phyloP scores from a whole-genome alignment of 208 protist genomes.

The Crithidia sp. region DNA sequence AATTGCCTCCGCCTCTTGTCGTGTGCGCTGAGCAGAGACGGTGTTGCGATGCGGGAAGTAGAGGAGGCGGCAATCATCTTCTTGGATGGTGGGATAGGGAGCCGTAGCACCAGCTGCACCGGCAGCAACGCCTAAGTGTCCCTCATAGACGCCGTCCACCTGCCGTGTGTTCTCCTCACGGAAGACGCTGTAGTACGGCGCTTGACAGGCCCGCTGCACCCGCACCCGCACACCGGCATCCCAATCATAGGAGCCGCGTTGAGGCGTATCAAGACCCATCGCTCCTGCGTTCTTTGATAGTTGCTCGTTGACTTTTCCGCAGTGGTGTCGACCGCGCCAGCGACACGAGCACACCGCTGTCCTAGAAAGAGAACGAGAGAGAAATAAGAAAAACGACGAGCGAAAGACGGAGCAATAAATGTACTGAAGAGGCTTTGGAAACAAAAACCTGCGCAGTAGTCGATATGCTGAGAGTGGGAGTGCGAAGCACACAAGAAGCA shows the following conservation, averaged over 20 bases:
- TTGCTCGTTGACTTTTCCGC: no score
- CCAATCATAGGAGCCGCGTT: slow-evolving; percentile 29
- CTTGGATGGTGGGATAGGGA: slow-evolving; percentile 17
- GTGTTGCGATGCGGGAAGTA: slow-evolving; percentile 56
- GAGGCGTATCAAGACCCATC: slow-evolving; percentile 10
- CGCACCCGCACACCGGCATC: slow-evolving; percentile 39
- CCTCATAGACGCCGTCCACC: slow-evolving; percentile 29
- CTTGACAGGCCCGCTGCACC: slow-evolving; percentile 53
- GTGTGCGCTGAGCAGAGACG: slow-evolving; percentile 5
- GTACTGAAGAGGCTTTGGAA: no score
- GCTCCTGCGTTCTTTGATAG: no score
- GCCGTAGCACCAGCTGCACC: neutral
- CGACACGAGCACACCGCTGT: no score
- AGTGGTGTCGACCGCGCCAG: no score
- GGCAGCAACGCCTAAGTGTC: neutral
- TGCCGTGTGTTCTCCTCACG: slow-evolving; percentile 77
- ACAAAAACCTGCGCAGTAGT: no score
- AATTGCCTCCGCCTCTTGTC: neutral
- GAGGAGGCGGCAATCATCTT: slow-evolving; percentile 33
- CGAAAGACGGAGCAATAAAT: no score
- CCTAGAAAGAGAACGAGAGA: neutral
- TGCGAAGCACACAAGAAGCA: no score
- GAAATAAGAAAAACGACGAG: no score
- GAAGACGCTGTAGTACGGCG: slow-evolving; percentile 62
- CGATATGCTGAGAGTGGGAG: no score